These are phyloP conservation scores for Apocynum venetum DNA, from an alignment of 257 asterid species.

Conservation along the genomic window DNA sequence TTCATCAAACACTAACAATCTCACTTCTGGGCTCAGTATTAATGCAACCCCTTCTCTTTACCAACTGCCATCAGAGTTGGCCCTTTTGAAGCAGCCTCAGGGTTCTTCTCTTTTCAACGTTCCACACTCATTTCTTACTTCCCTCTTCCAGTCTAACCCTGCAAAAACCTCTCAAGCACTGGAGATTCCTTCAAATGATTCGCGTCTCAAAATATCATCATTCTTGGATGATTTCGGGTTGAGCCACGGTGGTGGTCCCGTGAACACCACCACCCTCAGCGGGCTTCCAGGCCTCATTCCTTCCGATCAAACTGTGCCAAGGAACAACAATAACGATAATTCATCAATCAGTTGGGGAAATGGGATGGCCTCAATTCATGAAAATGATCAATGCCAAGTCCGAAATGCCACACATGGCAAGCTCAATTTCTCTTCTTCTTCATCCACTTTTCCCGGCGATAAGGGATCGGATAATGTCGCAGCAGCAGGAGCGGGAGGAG, in stretches of 20 bases:
- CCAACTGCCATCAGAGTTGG: constrained; percentile 22
- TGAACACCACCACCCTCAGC: constrained; percentile 7
- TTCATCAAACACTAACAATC: constrained; percentile 11
- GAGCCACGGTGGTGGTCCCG: constrained; percentile 12
- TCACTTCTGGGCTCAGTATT: not conserved
- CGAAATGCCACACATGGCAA: constrained; percentile 18
- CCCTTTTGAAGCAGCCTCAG: constrained; percentile 18
- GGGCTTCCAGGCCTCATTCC: constrained; percentile 52
- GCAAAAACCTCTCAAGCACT: constrained; percentile 24
- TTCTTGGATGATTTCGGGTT: constrained; percentile 26
- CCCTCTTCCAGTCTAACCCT: constrained; percentile 40
- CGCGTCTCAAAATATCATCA: constrained; percentile 15
- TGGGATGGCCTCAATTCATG: constrained; percentile 2
- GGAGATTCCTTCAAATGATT: constrained; percentile 24
- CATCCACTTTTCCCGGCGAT: constrained; percentile 28
- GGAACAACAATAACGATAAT: constrained; percentile 12
- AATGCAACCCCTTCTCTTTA: constrained; percentile 14
- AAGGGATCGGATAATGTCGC: constrained; percentile 29
- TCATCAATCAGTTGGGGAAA: constrained; percentile 15
- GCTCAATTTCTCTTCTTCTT: constrained; percentile 20
- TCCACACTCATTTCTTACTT: constrained; percentile 37
- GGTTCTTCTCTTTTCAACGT: constrained; percentile 34
- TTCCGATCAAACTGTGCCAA: constrained; percentile 33
- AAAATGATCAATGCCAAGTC: constrained; percentile 20
- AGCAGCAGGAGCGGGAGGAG: not conserved